Evolutionary conservation across 2,329 filamentous ascomycete genomes (phyloP), one percentile per base, ranked within the genome.

Genomic region (Aspergillus glaucus): DNA sequence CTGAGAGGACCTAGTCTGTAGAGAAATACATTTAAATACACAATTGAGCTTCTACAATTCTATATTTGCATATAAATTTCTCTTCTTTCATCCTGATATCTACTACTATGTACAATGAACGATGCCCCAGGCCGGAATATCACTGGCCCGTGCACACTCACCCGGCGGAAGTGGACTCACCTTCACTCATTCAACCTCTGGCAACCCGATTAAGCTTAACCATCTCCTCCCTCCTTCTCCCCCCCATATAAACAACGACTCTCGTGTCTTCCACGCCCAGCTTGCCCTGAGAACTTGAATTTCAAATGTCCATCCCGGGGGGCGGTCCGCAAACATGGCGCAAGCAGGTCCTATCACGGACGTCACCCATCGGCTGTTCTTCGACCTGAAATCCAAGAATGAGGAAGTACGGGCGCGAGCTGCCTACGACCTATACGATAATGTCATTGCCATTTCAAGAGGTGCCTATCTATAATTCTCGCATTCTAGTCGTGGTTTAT

Each of bases 301-400:
- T 12, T 68, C 66, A 64, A 65, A 69, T 69, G 66, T 66, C 62
- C 61, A 64, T 56, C 60, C 55, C 58, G 59, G 62, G 62, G 15
- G 58, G 66, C 63, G 61, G 54, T 60, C 59, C 49, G 52, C 64
- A 64, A 71, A 50, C 58, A 75, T 75, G 73, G 70, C 73, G 62
- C 68, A 73, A 70, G 60, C 67, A 68, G 66, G 68, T 63, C 68
- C 70, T 51, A 67, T 69, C 49, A 68, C 66, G 50, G 75, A 78
- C 62, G 65, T 73, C 50, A 71, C 78, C 56, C 77, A 79, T 64
- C 73, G 79, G 62, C 73, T 81, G 57, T 80, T 80, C 59, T 58
- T 68, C 50, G 79, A 82, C 62, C 70, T 82, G 52, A 78, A 76
- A 57, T 81, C 78, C 50, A 81, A 80, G 66, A 74, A 74, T 55